Evolutionary conservation across 495 filamentous ascomycete genomes (phyloP).

Genomic region (Endocarpon pusillum): DNA sequence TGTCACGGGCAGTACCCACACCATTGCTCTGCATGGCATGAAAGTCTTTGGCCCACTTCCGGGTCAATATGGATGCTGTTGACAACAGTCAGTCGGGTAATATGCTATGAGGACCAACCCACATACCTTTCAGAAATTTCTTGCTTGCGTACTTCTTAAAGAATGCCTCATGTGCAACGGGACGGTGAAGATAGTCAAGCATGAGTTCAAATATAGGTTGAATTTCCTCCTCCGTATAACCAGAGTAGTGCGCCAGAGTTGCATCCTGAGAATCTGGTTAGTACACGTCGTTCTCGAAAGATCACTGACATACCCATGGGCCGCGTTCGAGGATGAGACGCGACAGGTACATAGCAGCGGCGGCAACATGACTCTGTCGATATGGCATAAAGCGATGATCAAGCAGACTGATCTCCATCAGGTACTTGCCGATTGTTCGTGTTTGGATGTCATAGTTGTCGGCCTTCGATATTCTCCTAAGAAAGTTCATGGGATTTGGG

Average conservation of each 20-base stretch:
- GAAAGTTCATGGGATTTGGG: slow-evolving; percentile 98
- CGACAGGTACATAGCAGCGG: slow-evolving; percentile 86
- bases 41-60: slow-evolving; percentile 79
- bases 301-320: slow-evolving; percentile 55
- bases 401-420: slow-evolving; percentile 93
- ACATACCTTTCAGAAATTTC: slow-evolving; percentile 86
- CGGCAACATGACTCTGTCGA: slow-evolving; percentile 75
- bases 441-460: slow-evolving; percentile 97
- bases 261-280: slow-evolving; percentile 41
- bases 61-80: slow-evolving; percentile 75
- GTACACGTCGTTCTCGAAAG: slow-evolving; percentile 5
- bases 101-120: neutral
- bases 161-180: slow-evolving; percentile 87
- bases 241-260: slow-evolving; percentile 81
- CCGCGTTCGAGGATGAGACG: slow-evolving; percentile 78
- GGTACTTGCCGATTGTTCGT: slow-evolving; percentile 88
- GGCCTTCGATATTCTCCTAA: slow-evolving; percentile 93
- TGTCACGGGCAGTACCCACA: slow-evolving; percentile 3
- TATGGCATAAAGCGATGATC: slow-evolving; percentile 84
- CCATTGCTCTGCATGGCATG: slow-evolving; percentile 21
- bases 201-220: slow-evolving; percentile 83
- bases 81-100: slow-evolving; percentile 2
- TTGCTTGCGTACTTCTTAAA: slow-evolving; percentile 99
- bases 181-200: slow-evolving; percentile 83
- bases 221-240: slow-evolving; percentile 84